Conservation (phyloP, 2,329 filamentous ascomycete species). For the Penicillium sp. region DNA sequence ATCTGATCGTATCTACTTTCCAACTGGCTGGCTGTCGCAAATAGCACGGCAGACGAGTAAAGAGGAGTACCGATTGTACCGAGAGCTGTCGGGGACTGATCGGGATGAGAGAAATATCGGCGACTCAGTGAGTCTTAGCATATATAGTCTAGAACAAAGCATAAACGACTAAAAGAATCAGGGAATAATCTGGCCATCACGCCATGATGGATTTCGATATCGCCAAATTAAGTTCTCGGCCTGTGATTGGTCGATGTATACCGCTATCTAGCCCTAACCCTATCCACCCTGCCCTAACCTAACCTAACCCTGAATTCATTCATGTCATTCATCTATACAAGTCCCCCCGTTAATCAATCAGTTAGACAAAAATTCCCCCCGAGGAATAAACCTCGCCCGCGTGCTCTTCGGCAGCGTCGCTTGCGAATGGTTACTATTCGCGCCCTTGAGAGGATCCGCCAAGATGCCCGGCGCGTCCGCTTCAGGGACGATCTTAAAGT, state of each 20-base stretch:
- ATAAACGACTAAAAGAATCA: too few species aligned
- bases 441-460: conserved; percentile 10
- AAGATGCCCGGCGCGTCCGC: background rate
- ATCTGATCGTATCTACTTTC: background rate
- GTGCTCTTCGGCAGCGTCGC: conserved; percentile 1
- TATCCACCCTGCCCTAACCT: too few species aligned
- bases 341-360: background rate
- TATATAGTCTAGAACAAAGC: background rate
- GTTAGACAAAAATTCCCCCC: background rate
- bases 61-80: too few species aligned
- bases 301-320: too few species aligned
- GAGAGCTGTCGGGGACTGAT: background rate
- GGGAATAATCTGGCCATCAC: background rate
- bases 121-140: background rate
- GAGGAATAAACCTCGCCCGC: conserved; percentile 6
- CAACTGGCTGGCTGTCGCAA: too few species aligned
- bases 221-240: background rate
- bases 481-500: conserved; percentile 13
- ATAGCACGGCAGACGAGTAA: too few species aligned
- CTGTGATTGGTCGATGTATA: background rate
- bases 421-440: background rate
- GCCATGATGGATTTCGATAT: background rate
- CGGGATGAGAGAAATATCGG: background rate
- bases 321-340: background rate
- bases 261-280: background rate